A percentile compares a stretch with the other conserved stretches of the same genome.
Evolutionary conservation across 768 basidiomycete species (phyloP).

Genomic region (Russula sp.): DNA sequence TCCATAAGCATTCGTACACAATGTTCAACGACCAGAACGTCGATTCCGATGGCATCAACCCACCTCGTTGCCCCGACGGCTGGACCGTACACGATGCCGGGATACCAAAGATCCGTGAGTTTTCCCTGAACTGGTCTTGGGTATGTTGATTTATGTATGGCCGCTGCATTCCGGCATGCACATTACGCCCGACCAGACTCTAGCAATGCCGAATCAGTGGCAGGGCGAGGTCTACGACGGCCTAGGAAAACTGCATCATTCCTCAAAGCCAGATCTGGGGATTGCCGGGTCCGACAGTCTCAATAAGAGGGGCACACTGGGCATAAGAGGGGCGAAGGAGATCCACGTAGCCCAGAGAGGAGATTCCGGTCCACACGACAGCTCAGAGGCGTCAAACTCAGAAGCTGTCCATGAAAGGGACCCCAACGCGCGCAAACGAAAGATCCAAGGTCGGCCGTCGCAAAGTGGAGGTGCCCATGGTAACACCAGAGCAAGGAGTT

Average conservation of each 20-base stretch:
- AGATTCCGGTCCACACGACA: neutral
- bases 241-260: too few relatives aligned
- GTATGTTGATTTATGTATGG: neutral
- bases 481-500: neutral
- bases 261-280: too few relatives aligned
- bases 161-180: neutral
- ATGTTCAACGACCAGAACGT: neutral
- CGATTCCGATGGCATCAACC: neutral
- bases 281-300: too few relatives aligned
- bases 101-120: neutral
- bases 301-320: too few relatives aligned
- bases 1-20: too few relatives aligned
- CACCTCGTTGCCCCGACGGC: too few relatives aligned
- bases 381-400: neutral
- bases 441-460: neutral
- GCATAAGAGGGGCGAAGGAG: neutral
- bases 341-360: neutral
- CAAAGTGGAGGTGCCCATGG: neutral
- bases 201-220: too few relatives aligned
- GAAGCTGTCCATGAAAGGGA: neutral
- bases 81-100: too few relatives aligned
- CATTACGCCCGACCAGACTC: too few relatives aligned
- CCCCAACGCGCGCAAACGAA: rapidly evolving
- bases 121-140: neutral
- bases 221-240: too few relatives aligned